phyloP scores from a whole-genome alignment of 352 stramenopile species.

The Pythium aristosporum region DNA sequence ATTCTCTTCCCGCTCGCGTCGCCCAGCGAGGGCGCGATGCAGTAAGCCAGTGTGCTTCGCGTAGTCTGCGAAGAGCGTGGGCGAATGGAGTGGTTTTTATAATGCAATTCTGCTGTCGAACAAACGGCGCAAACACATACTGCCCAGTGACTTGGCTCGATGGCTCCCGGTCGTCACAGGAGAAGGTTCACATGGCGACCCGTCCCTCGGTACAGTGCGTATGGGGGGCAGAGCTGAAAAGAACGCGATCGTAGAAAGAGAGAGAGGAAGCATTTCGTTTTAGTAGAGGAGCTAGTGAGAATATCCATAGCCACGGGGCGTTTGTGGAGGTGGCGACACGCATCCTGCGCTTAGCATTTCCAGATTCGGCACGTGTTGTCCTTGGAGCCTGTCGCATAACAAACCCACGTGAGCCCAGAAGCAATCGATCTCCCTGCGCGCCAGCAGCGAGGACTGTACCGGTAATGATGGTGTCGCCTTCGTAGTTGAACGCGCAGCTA shows the following conservation, averaged over 20 bases:
- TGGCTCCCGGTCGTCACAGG: neutral
- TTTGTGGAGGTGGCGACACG: no score
- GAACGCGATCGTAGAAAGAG: neutral
- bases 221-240: neutral
- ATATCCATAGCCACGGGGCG: neutral
- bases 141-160: neutral
- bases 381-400: constrained; percentile 52
- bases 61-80: neutral
- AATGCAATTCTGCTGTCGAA: neutral
- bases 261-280: neutral
- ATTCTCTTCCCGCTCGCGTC: constrained; percentile 75
- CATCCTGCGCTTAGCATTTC: constrained; percentile 48
- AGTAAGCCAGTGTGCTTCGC: neutral
- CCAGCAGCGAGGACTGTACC: constrained; percentile 39
- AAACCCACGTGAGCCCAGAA: neutral
- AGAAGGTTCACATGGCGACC: no score
- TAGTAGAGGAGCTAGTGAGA: neutral
- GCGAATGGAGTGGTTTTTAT: neutral
- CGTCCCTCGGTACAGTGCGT: no score
- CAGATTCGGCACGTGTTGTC: constrained; percentile 86
- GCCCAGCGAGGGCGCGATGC: constrained; percentile 55
- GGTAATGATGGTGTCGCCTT: constrained; percentile 96
- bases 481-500: constrained; percentile 96
- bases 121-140: neutral
- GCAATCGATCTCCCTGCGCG: neutral